Evolutionary conservation across 2,329 filamentous ascomycete species (phyloP).

Genomic region (Ceratocystis alfenasii): DNA sequence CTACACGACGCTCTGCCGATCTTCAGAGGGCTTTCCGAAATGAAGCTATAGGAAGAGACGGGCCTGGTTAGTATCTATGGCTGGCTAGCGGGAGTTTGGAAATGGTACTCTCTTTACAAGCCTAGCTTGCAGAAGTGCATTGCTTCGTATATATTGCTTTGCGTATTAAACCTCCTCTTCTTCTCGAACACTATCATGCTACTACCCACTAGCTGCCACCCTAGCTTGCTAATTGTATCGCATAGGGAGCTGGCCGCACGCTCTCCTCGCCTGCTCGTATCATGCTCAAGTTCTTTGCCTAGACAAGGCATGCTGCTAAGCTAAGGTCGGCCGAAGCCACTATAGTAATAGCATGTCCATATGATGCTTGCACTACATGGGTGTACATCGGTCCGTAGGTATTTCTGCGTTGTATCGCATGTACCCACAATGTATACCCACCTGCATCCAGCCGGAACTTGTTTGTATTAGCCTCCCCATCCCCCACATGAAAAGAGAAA

Average conservation of each 20-base stretch:
- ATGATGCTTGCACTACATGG: neutral
- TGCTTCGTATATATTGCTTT: neutral
- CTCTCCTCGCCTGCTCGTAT: conserved; percentile 2
- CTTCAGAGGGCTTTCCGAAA: conserved; percentile 70
- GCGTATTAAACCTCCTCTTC: too few relatives aligned
- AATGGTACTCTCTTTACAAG: neutral
- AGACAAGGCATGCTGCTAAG: neutral
- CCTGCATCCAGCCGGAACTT: neutral
- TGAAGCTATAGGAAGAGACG: conserved; percentile 51
- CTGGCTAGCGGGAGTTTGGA: neutral
- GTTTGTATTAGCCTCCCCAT: neutral
- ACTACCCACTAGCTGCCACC: neutral
- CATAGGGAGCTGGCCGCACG: neutral
- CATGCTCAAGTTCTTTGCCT: neutral
- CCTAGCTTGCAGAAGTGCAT: too few relatives aligned
- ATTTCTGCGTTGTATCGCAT: neutral
- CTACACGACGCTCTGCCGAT: too few relatives aligned
- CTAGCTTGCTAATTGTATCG: neutral
- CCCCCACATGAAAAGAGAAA: neutral
- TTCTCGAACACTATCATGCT: neutral
- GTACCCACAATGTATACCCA: neutral
- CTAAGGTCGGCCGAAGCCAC: neutral
- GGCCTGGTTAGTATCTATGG: conserved; percentile 11
- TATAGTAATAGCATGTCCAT: neutral
- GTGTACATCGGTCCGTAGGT: neutral